Conservation (phyloP, 164 flowering plant species). For the Pachysandra terminalis region DNA sequence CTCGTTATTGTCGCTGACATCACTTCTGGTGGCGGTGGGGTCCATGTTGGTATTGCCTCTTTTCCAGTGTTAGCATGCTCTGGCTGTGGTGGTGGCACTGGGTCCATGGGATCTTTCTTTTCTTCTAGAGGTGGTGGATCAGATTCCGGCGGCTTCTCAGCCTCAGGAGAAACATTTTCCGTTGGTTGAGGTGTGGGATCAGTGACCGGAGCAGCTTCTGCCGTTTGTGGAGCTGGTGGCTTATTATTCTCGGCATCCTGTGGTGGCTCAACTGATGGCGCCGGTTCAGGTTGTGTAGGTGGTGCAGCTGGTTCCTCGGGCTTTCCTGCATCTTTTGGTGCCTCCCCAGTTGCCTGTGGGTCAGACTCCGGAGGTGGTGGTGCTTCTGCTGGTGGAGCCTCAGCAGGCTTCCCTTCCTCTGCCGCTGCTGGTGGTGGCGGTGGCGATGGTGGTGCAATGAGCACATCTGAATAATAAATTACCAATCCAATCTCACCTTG, state of each 20-base stretch:
- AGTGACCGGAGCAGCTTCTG: constrained; percentile 4
- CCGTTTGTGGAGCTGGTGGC: background rate
- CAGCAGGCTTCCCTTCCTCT: background rate
- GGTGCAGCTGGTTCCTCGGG: constrained; percentile 7
- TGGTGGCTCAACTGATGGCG: constrained; percentile 2
- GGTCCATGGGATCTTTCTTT: constrained; percentile 12
- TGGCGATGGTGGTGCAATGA: constrained; percentile 26
- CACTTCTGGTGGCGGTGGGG: constrained; percentile 16
- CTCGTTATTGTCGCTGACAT: constrained; percentile 25
- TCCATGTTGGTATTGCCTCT: constrained; percentile 2
- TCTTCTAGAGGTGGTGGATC: constrained; percentile 12
- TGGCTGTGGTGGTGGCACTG: constrained; percentile 9
- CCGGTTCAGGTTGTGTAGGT: background rate
- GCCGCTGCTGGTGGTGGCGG: constrained; percentile 24
- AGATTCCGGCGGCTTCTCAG: constrained; percentile 14
- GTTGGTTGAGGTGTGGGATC: background rate
- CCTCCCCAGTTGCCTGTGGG: constrained; percentile 6
- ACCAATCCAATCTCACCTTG: constrained; percentile 83
- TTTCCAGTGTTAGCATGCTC: constrained; percentile 7
- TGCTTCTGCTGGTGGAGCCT: constrained; percentile 7
- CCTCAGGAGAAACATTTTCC: constrained; percentile 11
- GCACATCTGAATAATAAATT: constrained; percentile 57
- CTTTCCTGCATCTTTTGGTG: background rate
- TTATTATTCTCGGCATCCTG: background rate
- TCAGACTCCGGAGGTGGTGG: constrained; percentile 13